Base-by-base conservation (phyloP, 1,284 basidiomycete species). In the Vanrija sp. region DNA sequence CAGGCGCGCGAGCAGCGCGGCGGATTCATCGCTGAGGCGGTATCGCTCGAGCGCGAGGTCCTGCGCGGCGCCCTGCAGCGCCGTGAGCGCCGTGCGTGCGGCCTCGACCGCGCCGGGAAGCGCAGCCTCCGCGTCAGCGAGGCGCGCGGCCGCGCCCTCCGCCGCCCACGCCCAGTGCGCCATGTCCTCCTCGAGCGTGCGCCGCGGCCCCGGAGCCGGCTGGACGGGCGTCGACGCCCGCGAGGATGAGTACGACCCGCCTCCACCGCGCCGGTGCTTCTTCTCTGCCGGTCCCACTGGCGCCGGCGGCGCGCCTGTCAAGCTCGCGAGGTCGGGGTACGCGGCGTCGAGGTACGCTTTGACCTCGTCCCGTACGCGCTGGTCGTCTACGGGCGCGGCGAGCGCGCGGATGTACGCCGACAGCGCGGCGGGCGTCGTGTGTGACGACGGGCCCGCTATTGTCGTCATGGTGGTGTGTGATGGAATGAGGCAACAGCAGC, bases 11-110 rank as follows among this genome's bases (percentile, higher is more conserved):
- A 73, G 57, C 18, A 78, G 58, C 5, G 60, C 56, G 5, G 66
- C 58, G 0, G 76, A 54, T 25, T 69, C 65, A 47, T 78, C 76
- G 14, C 68, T 66, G 9, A 75, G 63, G 16, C 82, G 83, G 72
- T 91, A 88, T 23, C 89, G 81, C 38, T 86, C 76, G n/a, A 89
- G 78, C 0, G 86, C 85, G 34, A 91, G 78, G 51, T 86, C 83
- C 65, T 88, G 86, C 0, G 88, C 87, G 12, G 83, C 81, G 50
- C 81, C 76, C 14, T 88, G 76, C 3, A 76, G 55, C 9, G 18
- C 44, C n/a, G 64, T 63, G 0, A 77, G 61, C 16, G 55, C 49
- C 1, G 49, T 49, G 16, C 68, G 67, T 3, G 72, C 68, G 1
- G 57, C 52, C 15, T 61, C 58, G 2, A 73, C 64, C 0, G 69